Percentiles rank a stretch among this genome's conserved stretches.
Evolutionary conservation across 208 protist genomes (phyloP).

Genomic region (Trypanosoma conorhini): DNA sequence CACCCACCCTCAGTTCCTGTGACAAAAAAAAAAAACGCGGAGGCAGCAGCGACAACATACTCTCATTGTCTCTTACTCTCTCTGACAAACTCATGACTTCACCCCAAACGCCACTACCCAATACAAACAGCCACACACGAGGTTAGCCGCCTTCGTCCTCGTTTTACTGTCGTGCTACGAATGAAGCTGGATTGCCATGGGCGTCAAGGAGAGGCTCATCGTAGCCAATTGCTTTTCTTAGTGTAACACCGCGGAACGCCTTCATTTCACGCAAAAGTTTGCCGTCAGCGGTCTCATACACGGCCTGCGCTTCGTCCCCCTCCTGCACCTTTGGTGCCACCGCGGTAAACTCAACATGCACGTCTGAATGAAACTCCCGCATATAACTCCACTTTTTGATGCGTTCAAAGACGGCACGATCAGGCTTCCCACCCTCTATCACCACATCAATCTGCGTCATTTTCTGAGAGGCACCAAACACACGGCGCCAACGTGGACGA

Average conservation of each 20-base stretch:
- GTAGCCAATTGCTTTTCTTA: conserved; percentile 69
- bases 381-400: conserved; percentile 89
- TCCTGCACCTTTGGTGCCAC: conserved; percentile 30
- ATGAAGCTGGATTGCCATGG: conserved; percentile 38
- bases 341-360: conserved; percentile 79
- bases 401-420: conserved; percentile 52
- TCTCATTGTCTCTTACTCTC: neutral
- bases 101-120: neutral
- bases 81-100: neutral
- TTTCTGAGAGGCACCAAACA: conserved; percentile 61
- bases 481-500: conserved; percentile 64
- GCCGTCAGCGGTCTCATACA: conserved; percentile 62
- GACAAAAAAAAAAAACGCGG: conserved; percentile 23
- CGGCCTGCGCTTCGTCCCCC: conserved; percentile 43
- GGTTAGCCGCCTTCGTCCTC: neutral
- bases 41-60: conserved; percentile 16
- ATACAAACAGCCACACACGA: conserved; percentile 12
- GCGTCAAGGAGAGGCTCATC: conserved; percentile 72
- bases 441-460: conserved; percentile 90
- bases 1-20: neutral
- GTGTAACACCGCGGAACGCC: conserved; percentile 55
- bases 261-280: conserved; percentile 60
- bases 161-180: conserved; percentile 34
- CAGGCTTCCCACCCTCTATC: conserved; percentile 39
- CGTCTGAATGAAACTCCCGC: conserved; percentile 81